Evolutionary conservation across 2,329 filamentous ascomycete genomes (phyloP).

Genomic region (Didymella lethalis): DNA sequence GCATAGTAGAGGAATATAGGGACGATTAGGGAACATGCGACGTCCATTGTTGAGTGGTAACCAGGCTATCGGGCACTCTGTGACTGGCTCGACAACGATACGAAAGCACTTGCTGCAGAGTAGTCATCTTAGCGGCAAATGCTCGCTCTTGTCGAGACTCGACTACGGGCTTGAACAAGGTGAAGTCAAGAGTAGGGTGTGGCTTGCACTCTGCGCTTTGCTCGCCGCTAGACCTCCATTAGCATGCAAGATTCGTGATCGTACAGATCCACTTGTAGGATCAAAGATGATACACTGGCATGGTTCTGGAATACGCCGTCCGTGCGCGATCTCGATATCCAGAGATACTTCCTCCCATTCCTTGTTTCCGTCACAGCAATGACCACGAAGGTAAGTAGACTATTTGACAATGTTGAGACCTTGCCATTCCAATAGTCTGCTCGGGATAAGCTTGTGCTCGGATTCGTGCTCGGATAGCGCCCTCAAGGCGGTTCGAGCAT

Average conservation of each 20-base stretch:
- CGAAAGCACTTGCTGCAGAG: background rate
- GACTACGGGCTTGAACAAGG: background rate
- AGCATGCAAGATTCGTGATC: background rate
- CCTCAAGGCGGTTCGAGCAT: background rate
- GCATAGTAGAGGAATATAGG: background rate
- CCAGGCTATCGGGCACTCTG: background rate
- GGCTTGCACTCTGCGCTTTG: background rate
- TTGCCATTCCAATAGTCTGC: background rate
- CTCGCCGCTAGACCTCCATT: background rate
- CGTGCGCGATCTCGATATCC: background rate
- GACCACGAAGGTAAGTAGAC: background rate
- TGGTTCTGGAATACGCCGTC: background rate
- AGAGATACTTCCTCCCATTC: background rate
- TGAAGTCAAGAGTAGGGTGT: background rate
- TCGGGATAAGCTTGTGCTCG: background rate
- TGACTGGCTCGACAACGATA: background rate
- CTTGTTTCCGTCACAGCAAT: background rate
- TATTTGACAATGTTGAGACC: background rate
- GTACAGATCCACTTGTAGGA: background rate
- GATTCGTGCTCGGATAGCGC: background rate
- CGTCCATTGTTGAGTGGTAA: slow-evolving; percentile 2
- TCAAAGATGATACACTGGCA: background rate
- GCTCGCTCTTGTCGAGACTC: background rate
- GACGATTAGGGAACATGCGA: background rate
- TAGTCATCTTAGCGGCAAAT: background rate